phyloP scores from a whole-genome alignment of 495 filamentous ascomycete species.

The Barbatosphaeria neglecta region DNA sequence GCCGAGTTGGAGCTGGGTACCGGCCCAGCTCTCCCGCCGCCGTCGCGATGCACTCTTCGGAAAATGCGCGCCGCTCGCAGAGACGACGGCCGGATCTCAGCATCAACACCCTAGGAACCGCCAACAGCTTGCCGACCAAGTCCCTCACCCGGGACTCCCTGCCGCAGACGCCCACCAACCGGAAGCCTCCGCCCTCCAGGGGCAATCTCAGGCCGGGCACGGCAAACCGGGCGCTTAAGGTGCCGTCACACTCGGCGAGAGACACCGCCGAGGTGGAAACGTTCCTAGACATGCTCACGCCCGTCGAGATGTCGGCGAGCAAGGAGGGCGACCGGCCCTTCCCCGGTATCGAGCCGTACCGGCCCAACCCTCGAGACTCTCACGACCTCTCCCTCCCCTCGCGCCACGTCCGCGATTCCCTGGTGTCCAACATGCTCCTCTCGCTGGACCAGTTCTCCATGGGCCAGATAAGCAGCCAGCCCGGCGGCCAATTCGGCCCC shows the following conservation, averaged over 20 bases:
- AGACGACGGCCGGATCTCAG: constrained; percentile 18
- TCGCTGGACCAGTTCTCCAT: constrained; percentile 72
- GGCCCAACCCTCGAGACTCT: constrained; percentile 48
- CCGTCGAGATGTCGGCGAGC: constrained; percentile 10
- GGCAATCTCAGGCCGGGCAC: constrained; percentile 1
- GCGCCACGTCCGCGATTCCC: constrained; percentile 68
- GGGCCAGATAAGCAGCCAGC: constrained; percentile 29
- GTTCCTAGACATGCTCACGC: neutral
- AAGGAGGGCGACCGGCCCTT: constrained; percentile 16
- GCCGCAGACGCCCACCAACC: constrained; percentile 11
- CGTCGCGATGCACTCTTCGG: constrained; percentile 15
- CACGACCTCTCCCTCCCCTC: constrained; percentile 76
- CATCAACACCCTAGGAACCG: constrained; percentile 11
- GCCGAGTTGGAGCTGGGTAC: no score
- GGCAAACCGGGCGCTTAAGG: constrained; percentile 14
- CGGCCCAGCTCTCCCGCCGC: neutral
- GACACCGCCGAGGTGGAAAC: constrained; percentile 1
- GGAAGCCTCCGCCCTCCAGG: constrained; percentile 3
- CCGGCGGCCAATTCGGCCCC: constrained; percentile 9
- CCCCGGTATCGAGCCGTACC: constrained; percentile 13
- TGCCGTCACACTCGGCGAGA: constrained; percentile 1
- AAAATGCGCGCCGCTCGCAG: constrained; percentile 16
- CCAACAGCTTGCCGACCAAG: constrained; percentile 10
- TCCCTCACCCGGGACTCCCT: constrained; percentile 9
- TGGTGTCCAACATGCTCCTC: constrained; percentile 85